Evolutionary conservation across 352 stramenopile species (phyloP).

Genomic region (Peronospora farinosa): DNA sequence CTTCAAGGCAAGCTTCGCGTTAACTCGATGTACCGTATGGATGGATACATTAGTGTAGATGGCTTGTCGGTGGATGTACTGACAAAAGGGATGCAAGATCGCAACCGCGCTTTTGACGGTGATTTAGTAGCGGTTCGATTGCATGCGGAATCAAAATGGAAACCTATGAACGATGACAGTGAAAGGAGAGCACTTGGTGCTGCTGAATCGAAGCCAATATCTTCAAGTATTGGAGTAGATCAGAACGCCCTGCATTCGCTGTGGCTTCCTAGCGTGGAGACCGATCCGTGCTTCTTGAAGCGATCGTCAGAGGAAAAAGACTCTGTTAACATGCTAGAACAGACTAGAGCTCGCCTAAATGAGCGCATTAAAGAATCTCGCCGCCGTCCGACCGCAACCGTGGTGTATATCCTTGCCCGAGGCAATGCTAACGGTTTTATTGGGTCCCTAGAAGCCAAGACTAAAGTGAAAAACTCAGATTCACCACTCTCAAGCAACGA

Average conservation of each 20-base stretch:
- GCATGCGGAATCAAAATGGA: slow-evolving; percentile 49
- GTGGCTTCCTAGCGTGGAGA: slow-evolving; percentile 41
- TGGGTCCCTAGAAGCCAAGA: slow-evolving; percentile 53
- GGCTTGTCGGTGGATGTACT: slow-evolving; percentile 70
- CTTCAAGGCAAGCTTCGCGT: slow-evolving; percentile 69
- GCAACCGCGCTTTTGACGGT: slow-evolving; percentile 75
- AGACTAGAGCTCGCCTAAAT: slow-evolving; percentile 24
- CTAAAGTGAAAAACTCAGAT: slow-evolving; percentile 30
- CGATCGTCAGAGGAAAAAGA: slow-evolving; percentile 10
- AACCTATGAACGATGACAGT: slow-evolving; percentile 29
- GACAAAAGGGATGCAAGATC: slow-evolving; percentile 58
- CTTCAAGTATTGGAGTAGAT: slow-evolving; percentile 25
- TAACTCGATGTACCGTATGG: slow-evolving; percentile 60
- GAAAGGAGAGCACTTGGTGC: slow-evolving; percentile 3
- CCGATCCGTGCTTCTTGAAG: slow-evolving; percentile 30
- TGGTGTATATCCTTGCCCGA: slow-evolving; percentile 61
- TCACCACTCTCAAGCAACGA: slow-evolving; percentile 39
- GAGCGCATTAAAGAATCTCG: slow-evolving; percentile 26
- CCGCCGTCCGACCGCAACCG: slow-evolving; percentile 51
- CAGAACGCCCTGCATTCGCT: slow-evolving; percentile 37
- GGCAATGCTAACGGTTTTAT: slow-evolving; percentile 58
- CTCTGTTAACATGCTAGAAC: slow-evolving; percentile 25
- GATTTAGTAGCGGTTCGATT: slow-evolving; percentile 72
- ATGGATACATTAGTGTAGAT: slow-evolving; percentile 75
- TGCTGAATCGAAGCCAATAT: slow-evolving; percentile 14